Evolutionary conservation across 2,329 filamentous ascomycete genomes (phyloP), one percentile per base, ranked within the genome.

Genomic region (Periconia macrospinosa): DNA sequence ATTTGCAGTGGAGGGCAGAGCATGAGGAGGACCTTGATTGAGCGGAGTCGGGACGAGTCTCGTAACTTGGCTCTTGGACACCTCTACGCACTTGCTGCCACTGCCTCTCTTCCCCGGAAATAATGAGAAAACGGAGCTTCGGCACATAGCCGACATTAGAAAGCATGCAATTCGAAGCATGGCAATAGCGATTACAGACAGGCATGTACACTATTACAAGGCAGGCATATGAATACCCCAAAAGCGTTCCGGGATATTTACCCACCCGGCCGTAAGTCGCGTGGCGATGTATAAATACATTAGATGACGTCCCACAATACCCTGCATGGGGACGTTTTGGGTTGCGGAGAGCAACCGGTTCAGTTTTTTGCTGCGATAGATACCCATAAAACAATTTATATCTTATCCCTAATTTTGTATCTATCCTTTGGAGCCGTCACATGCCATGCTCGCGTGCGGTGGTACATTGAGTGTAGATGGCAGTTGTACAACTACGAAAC

Each of bases 1-100:
- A 67, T 45, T 45, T 69, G 19, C 59, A 65, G 49, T 69, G 64
- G 64, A 53, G 64, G 45, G 45, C 52, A 18, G 56, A 55, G 37
- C 52, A 47, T 19, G 56, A 50, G 9, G 20, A 53, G 20, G 18
- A 20, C 13, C 45, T 40, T 15, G 50, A 51, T 23, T 56, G 50
- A 53, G 37, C 18, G 23, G 8, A 27, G 23, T n/a, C 3, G 23
- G 5, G 23, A 5, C 23, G 8, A 27, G 23, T 27, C 23, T 27
- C 23, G 8, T 27, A n/a, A n/a, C n/a, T n/a, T n/a, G n/a, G n/a
- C n/a, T n/a, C n/a, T n/a, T n/a, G n/a, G n/a, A 13, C 30, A 33
- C 30, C 30, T 13, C 30, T 37, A 13, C 33, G 5, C 33, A 6
- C 15, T 5, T 3, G 11, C 33, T 13, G 11, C 5, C 33, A 37